Conservation (phyloP, 2,329 filamentous ascomycete species). For the Graphilbum fragrans region DNA sequence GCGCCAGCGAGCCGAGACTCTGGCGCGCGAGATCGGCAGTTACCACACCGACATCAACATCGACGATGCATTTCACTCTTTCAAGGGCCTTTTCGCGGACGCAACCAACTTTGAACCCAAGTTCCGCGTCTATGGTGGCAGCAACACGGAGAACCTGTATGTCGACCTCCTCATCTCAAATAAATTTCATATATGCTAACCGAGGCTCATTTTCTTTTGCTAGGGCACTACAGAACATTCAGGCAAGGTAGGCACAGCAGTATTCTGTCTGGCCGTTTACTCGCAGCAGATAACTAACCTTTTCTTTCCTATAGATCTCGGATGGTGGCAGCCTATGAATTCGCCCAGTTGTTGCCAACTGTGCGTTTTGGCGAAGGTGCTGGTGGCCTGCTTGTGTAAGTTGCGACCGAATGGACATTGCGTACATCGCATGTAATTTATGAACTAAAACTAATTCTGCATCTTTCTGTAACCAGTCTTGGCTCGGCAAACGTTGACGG, state of each 20-base stretch:
- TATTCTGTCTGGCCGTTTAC: background rate
- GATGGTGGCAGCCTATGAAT: constrained; percentile 51
- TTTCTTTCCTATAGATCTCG: constrained; percentile 1
- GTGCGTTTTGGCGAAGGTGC: constrained; percentile 10
- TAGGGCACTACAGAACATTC: constrained; percentile 53
- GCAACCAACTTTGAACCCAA: constrained; percentile 43
- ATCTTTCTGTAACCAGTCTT: background rate
- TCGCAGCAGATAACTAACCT: no score
- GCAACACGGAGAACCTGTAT: constrained; percentile 42
- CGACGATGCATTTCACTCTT: constrained; percentile 50
- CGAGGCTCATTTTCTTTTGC: background rate
- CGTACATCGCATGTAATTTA: no score
- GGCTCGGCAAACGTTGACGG: constrained; percentile 10
- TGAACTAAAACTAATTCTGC: background rate
- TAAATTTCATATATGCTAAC: background rate
- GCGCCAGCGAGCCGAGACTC: constrained; percentile 48
- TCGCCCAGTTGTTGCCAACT: constrained; percentile 10
- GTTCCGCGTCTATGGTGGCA: constrained; percentile 52
- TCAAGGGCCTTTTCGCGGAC: constrained; percentile 44
- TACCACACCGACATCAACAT: constrained; percentile 67
- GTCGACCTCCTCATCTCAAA: background rate
- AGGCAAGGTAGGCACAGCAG: constrained; percentile 31
- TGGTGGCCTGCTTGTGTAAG: constrained; percentile 10
- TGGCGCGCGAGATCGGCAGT: constrained; percentile 51
- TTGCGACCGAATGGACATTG: background rate